Percentiles rank a stretch among this genome's conserved stretches.
These are phyloP conservation scores for Leucocoprinus sp. DNA, from an alignment of 768 basidiomycete genomes.

Conservation along the genomic window DNA sequence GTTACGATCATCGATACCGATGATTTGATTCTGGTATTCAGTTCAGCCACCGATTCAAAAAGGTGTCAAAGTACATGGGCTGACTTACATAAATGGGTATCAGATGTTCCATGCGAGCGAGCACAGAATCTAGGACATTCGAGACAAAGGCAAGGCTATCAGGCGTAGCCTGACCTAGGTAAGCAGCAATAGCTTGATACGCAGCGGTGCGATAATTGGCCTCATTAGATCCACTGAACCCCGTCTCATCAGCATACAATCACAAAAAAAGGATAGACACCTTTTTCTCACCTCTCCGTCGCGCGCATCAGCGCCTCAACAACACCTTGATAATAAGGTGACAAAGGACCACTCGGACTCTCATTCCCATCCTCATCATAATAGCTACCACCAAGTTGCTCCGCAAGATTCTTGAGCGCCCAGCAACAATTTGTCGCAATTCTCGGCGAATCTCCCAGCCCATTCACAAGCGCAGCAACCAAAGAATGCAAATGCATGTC, in stretches of 20 bases:
- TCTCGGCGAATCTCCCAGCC: constrained; percentile 71
- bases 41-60: not conserved
- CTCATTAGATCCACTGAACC: constrained; percentile 68
- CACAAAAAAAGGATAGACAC: not conserved
- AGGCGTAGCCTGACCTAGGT: constrained; percentile 68
- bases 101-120: constrained; percentile 88
- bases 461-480: constrained; percentile 73
- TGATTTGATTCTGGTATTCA: constrained; percentile 68
- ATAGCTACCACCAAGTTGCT: constrained; percentile 67
- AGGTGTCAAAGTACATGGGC: not conserved
- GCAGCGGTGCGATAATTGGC: constrained; percentile 91
- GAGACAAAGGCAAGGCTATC: constrained; percentile 79
- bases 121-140: constrained; percentile 70
- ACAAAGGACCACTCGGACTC: constrained; percentile 55
- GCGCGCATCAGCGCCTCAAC: constrained; percentile 76
- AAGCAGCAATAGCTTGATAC: constrained; percentile 90
- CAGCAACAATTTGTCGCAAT: constrained; percentile 94
- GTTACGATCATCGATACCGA: constrained; percentile 92
- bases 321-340: constrained; percentile 84
- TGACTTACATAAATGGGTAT: constrained; percentile 66
- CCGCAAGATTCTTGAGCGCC: constrained; percentile 91
- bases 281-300: constrained; percentile 67
- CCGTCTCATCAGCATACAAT: constrained; percentile 10
- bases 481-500: constrained; percentile 83
- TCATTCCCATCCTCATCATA: constrained; percentile 59